phyloP scores from a whole-genome alignment of 2,329 filamentous ascomycete genomes.

The Zopfia rhizophila region DNA sequence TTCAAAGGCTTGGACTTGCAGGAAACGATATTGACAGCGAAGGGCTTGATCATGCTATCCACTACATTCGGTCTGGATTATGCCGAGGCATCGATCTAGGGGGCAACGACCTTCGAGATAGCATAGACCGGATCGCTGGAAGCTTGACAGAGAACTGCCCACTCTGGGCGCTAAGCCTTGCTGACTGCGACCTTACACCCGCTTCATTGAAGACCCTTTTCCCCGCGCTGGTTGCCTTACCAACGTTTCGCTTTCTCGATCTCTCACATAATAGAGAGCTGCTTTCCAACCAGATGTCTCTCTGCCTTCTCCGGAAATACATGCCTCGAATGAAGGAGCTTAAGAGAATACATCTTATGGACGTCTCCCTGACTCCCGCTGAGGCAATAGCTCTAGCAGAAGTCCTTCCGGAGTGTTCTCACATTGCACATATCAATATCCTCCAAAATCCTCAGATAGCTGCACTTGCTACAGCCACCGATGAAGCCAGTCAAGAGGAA shows the following conservation, averaged over 20 bases:
- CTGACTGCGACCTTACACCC: constrained; percentile 83
- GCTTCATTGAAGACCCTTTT: constrained; percentile 78
- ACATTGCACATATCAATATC: constrained; percentile 86
- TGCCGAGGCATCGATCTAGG: constrained; percentile 92
- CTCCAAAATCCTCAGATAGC: constrained; percentile 81
- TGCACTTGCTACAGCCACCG: constrained; percentile 76
- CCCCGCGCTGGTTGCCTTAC: constrained; percentile 75
- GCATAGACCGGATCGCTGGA: constrained; percentile 60
- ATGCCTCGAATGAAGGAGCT: constrained; percentile 80
- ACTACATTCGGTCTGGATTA: constrained; percentile 77
- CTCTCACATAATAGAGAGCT: constrained; percentile 88
- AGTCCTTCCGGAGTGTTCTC: constrained; percentile 83
- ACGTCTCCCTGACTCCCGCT: constrained; percentile 84
- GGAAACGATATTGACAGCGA: constrained; percentile 80
- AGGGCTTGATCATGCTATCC: constrained; percentile 78
- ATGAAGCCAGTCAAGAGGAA: constrained; percentile 86
- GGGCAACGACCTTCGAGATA: constrained; percentile 75
- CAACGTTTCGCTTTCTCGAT: constrained; percentile 86
- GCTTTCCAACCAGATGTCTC: constrained; percentile 79
- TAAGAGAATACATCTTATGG: constrained; percentile 86
- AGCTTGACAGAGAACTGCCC: constrained; percentile 63
- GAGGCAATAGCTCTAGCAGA: constrained; percentile 93
- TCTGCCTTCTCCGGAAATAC: constrained; percentile 81
- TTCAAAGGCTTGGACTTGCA: constrained; percentile 83
- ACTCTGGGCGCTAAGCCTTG: constrained; percentile 84